A percentile compares a stretch with the other conserved stretches of the same genome.
Evolutionary conservation across 129 eudicot genomes (phyloP).

Genomic region (Ambrosia artemisiifolia): DNA sequence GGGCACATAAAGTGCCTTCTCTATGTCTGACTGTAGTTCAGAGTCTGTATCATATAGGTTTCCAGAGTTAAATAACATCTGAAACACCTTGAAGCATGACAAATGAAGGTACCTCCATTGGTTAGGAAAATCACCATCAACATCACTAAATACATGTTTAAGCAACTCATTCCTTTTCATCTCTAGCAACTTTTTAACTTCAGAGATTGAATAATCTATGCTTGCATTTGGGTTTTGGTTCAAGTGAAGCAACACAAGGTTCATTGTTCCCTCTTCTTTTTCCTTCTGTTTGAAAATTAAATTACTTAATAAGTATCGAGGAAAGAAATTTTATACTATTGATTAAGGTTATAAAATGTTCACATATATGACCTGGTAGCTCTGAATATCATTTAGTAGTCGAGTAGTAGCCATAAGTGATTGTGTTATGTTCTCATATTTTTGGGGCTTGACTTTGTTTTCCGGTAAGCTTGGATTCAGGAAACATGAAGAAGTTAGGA

Average conservation of each 20-base stretch:
- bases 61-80: slow-evolving; percentile 56
- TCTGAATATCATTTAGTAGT: slow-evolving; percentile 58
- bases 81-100: slow-evolving; percentile 50
- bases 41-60: slow-evolving; percentile 42
- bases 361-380: slow-evolving; percentile 45
- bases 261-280: slow-evolving; percentile 48
- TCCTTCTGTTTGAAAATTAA: slow-evolving; percentile 45
- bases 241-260: slow-evolving; percentile 48
- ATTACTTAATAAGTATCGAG: not conserved
- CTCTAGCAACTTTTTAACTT: slow-evolving; percentile 31
- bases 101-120: slow-evolving; percentile 48
- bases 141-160: slow-evolving; percentile 29
- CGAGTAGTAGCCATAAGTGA: slow-evolving; percentile 55
- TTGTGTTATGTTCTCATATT: slow-evolving; percentile 43
- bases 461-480: slow-evolving; percentile 24
- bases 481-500: slow-evolving; percentile 50
- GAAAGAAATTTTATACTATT: not conserved
- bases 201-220: slow-evolving; percentile 41
- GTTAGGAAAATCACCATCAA: slow-evolving; percentile 27
- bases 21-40: slow-evolving; percentile 46
- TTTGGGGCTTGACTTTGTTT: slow-evolving; percentile 27
- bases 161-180: slow-evolving; percentile 40
- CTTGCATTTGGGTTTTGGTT: slow-evolving; percentile 40
- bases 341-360: not conserved
- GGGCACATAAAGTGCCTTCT: slow-evolving; percentile 52